Conservation (phyloP, 2,329 filamentous ascomycete species). For the Cercospora nicotianae region DNA sequence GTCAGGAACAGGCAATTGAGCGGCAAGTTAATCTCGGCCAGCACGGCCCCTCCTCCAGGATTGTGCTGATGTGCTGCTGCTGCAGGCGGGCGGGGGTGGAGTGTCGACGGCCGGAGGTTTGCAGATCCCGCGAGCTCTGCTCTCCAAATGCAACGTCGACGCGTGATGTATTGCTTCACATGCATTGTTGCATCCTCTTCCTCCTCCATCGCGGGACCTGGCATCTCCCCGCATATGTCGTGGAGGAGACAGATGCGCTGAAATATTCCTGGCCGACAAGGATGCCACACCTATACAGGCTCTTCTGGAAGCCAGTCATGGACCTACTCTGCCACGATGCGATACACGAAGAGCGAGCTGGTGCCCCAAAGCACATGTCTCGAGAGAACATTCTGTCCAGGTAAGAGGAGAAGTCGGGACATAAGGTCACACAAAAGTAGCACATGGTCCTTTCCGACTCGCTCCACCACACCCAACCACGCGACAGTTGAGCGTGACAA, state of each 20-base stretch:
- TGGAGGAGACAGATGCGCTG: background rate
- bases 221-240: background rate
- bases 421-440: background rate
- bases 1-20: conserved; percentile 8
- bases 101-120: background rate
- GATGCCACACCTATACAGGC: background rate
- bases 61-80: background rate
- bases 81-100: background rate
- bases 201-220: background rate
- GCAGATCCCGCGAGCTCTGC: background rate
- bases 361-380: background rate
- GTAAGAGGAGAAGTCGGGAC: background rate
- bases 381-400: background rate
- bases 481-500: background rate
- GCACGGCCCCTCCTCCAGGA: background rate
- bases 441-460: background rate
- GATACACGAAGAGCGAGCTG: background rate
- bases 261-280: background rate
- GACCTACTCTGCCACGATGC: too few relatives aligned
- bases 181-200: background rate
- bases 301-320: background rate
- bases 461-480: background rate
- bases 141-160: background rate
- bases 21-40: background rate
- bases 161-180: background rate